Base-by-base conservation (phyloP, 2,329 filamentous ascomycete genomes). In the Ceratocystis lukuohia region DNA sequence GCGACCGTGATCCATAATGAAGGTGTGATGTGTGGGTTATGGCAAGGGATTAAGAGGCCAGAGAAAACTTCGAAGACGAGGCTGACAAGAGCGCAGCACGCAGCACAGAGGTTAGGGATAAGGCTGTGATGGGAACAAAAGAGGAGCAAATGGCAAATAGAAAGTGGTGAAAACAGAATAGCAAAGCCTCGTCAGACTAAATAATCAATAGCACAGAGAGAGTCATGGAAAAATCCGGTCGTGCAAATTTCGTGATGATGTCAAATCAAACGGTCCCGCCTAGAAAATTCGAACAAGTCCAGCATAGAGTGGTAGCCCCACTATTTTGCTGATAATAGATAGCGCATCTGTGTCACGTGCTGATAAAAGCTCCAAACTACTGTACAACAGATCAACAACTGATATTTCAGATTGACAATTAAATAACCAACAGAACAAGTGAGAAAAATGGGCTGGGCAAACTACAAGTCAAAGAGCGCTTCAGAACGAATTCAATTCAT, bases 1-100 rank as follows among this genome's bases (percentile, higher is more conserved):
- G 80, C 94, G 85, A 70, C 89, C 88, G 82, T 97, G 94, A 85
- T 99, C 93, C 88, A 96, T 94, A 65, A 71, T 70, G 62, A 46
- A 7, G 41, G 61, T 66, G 30, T 68, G 64, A 37, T 30, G 41
- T 25, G 62, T 41, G 22, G n/a, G 33, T 41, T 53, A 10, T 20
- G 44, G 41, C 7, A 30, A 48, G n/a, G 28, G 46, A 65, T n/a
- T 37, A 61, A 59, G 33, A 50, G 20, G 25, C 28, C 28, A 5
- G 48, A 25, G 6, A 65, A 12, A 56, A 30, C 56, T 37, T 30
- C 1, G 30, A 41, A 41, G 37, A 59, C 56, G 30, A 59, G 56
- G 56, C 56, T 59, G 56, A 37, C 56, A 37, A 53, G 48, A 53
- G n/a, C 10, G n/a, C 25, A 22, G 48, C 20, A 50, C 48, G 30